A percentile compares a stretch with the other conserved stretches of the same genome.
Conservation (phyloP, 805 yeast genomes). For the Allodekkera sacchari region DNA sequence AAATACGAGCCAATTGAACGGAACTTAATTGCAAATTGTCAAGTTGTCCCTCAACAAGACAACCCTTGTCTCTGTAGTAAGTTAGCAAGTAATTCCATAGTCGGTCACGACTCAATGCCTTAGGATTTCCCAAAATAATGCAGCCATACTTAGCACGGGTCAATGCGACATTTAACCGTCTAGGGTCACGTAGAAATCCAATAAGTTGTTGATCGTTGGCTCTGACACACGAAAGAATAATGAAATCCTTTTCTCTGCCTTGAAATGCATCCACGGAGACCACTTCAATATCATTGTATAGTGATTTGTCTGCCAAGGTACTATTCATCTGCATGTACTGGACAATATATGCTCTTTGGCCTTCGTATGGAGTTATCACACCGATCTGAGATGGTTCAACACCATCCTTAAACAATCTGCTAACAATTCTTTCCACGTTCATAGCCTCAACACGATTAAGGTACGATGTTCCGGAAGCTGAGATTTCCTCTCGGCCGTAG, state of each 20-base stretch:
- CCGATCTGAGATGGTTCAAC: conserved; percentile 78
- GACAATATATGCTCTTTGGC: conserved; percentile 76
- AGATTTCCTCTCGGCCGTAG: conserved; percentile 82
- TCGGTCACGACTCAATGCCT: conserved; percentile 57
- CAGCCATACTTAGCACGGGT: conserved; percentile 84
- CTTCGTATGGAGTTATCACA: conserved; percentile 90
- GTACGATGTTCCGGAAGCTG: conserved; percentile 72
- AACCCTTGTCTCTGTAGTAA: conserved; percentile 77
- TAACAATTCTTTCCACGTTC: conserved; percentile 74
- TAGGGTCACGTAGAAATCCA: conserved; percentile 78
- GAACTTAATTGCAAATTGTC: conserved; percentile 69
- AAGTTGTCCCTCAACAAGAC: conserved; percentile 84
- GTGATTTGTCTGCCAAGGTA: conserved; percentile 47
- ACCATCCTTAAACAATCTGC: conserved; percentile 68
- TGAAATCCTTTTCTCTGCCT: conserved; percentile 48
- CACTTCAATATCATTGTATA: conserved; percentile 70
- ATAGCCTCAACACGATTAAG: conserved; percentile 84
- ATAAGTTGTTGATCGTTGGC: conserved; percentile 67
- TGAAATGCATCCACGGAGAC: conserved; percentile 69
- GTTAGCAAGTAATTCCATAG: conserved; percentile 73
- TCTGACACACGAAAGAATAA: conserved; percentile 45
- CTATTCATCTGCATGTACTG: conserved; percentile 74
- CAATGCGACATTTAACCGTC: conserved; percentile 83
- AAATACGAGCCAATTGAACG: conserved; percentile 35
- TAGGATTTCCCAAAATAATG: conserved; percentile 76